A percentile compares a stretch with the other conserved stretches of the same genome.
These are phyloP conservation scores for Lepidium africanum DNA, from an alignment of 345 rosid genomes.

Conservation along the genomic window DNA sequence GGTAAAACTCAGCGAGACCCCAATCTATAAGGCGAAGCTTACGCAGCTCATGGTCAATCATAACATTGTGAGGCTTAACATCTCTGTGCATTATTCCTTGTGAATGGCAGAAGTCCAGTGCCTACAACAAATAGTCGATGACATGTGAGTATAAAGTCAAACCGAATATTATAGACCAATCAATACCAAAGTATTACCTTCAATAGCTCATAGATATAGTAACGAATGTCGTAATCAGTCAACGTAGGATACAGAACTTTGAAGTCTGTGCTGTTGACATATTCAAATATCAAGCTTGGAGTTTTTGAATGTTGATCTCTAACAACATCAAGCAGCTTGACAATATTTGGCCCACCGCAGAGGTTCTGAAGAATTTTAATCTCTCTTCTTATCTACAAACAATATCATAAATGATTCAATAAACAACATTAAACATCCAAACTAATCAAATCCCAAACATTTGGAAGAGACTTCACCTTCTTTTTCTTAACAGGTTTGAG, in stretches of 20 bases:
- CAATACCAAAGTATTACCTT: constrained; percentile 36
- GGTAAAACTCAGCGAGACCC: constrained; percentile 92
- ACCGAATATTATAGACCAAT: background rate
- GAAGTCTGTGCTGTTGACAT: constrained; percentile 79
- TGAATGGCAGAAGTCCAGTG: constrained; percentile 77
- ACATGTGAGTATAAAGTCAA: background rate
- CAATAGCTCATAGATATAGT: constrained; percentile 76
- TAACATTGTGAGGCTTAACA: constrained; percentile 88
- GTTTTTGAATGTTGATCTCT: constrained; percentile 84
- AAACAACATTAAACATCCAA: background rate
- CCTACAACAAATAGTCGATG: constrained; percentile 35
- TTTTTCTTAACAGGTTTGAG: constrained; percentile 91
- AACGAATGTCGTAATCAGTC: constrained; percentile 86
- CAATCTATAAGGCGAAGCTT: constrained; percentile 82
- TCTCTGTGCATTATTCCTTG: constrained; percentile 93
- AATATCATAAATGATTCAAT: background rate
- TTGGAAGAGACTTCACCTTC: constrained; percentile 40
- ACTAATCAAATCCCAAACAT: background rate
- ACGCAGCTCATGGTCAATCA: constrained; percentile 87
- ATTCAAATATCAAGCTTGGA: constrained; percentile 76
- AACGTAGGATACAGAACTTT: constrained; percentile 75
- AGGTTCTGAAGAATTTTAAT: constrained; percentile 80
- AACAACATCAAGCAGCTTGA: constrained; percentile 68
- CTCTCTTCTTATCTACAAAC: constrained; percentile 67
- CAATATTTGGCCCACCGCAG: constrained; percentile 66